Evolutionary conservation across 257 asterid genomes (phyloP).

Genomic region (Solanum pennellii): DNA sequence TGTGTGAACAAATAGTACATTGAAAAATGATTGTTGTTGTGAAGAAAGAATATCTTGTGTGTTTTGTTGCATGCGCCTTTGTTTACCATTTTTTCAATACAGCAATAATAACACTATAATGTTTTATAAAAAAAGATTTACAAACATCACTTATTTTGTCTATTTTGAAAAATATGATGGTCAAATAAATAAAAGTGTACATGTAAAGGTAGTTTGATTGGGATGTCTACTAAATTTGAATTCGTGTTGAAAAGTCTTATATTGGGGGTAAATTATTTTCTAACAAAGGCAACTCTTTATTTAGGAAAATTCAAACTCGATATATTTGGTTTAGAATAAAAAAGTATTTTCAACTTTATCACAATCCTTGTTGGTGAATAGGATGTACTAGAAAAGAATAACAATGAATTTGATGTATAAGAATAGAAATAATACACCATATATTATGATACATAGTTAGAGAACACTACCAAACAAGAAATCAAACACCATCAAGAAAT

Average conservation of each 20-base stretch:
- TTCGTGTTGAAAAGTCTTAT: rapidly evolving
- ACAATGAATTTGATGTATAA: neutral
- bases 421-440: neutral
- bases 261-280: rapidly evolving
- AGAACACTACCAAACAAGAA: neutral
- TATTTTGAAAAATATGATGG: conserved; percentile 19
- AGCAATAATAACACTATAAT: neutral
- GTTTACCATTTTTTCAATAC: conserved; percentile 22
- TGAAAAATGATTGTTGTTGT: conserved; percentile 43
- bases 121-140: neutral
- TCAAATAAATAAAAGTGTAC: neutral
- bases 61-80: conserved; percentile 7
- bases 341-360: neutral
- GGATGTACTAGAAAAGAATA: neutral
- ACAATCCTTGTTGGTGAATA: neutral
- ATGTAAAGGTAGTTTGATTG: neutral
- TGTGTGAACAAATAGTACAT: neutral
- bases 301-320: rapidly evolving
- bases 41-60: conserved; percentile 27
- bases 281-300: no score
- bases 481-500: neutral
- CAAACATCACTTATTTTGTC: conserved; percentile 27
- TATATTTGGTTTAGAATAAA: neutral
- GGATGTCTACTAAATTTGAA: neutral
- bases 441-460: no score